phyloP scores from a whole-genome alignment of 495 filamentous ascomycete genomes.

The Clohesyomyces aquaticus region DNA sequence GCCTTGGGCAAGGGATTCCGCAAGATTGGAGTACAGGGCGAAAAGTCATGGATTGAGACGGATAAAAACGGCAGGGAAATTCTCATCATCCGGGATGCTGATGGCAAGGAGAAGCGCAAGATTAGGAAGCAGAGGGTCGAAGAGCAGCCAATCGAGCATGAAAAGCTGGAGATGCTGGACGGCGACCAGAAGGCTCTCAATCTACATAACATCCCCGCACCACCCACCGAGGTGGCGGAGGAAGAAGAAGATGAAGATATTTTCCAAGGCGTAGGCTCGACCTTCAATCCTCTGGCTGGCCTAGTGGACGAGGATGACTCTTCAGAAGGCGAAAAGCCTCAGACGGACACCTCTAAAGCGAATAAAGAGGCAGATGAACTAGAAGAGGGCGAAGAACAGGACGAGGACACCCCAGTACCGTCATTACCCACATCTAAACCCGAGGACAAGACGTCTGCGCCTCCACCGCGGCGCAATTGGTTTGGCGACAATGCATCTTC shows the following conservation, averaged over 20 bases:
- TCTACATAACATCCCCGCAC: conserved; percentile 42
- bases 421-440: not conserved
- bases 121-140: conserved; percentile 59
- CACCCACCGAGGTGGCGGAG: conserved; percentile 52
- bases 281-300: conserved; percentile 85
- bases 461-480: conserved; percentile 54
- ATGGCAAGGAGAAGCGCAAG: conserved; percentile 88
- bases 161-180: conserved; percentile 41
- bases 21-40: conserved; percentile 69
- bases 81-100: conserved; percentile 79
- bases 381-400: conserved; percentile 7
- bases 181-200: conserved; percentile 18
- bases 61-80: conserved; percentile 80
- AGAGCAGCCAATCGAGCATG: conserved; percentile 11
- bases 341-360: conserved; percentile 33
- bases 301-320: conserved; percentile 54
- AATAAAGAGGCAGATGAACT: conserved; percentile 20
- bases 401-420: conserved; percentile 5
- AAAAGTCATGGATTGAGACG: conserved; percentile 72
- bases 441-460: not conserved
- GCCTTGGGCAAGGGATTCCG: conserved; percentile 77
- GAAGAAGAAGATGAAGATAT: conserved; percentile 72
- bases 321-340: conserved; percentile 48
- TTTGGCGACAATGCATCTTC: conserved; percentile 59
- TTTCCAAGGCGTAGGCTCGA: conserved; percentile 82